Base-by-base conservation (phyloP, 2,329 filamentous ascomycete species). In the Coniochaeta pulveracea region DNA sequence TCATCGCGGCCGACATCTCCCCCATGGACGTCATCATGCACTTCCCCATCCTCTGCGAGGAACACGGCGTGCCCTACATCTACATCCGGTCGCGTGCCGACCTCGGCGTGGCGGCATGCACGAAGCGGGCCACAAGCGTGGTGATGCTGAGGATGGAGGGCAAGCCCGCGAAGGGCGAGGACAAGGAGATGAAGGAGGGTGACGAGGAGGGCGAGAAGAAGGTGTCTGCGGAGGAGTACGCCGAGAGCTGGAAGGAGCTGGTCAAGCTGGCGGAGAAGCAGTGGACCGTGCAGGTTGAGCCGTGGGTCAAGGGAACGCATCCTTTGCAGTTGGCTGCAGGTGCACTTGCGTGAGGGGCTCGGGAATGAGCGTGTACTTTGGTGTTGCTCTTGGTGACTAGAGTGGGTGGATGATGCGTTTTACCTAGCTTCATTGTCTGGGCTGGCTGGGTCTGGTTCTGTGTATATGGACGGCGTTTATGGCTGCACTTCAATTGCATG, bases 1-100 rank as follows among this genome's bases (percentile, higher is more conserved):
- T 98, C 56, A 85, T 98, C 47, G 91, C 91, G 22, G 91, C 85
- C 48, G 91, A 98, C 61, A 96, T 98, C 66, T 94, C 85, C 34
- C 91, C 91, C 44, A 89, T 91, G 79, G 91, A 98, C 60, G 91
- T 98, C 57, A 95, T 98, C 64, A 91, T 85, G 39, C 91, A 98
- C 64, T 84, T 98, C 45, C 91, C 91, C 49, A 84, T 98, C 37
- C 80, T 96, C 37, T 96, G 91, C 72, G 91, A 98, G 66, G 89
- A 96, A 64, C 88, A 95, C 71, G 85, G 84, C 61, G 85, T 95
- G 39, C 91, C 91, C 21, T 98, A 96, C 65, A 76, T 98, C 59
- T 98, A 93, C 60, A 84, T 98, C 48, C 76, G 80, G 40, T 93
- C 83, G 51, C 80, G 91, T 48, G 89, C 86, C 40, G 89, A 96